Evolutionary conservation across 495 filamentous ascomycete genomes (phyloP), one percentile per base, ranked within the genome.

Genomic region (Monascus purpureus): DNA sequence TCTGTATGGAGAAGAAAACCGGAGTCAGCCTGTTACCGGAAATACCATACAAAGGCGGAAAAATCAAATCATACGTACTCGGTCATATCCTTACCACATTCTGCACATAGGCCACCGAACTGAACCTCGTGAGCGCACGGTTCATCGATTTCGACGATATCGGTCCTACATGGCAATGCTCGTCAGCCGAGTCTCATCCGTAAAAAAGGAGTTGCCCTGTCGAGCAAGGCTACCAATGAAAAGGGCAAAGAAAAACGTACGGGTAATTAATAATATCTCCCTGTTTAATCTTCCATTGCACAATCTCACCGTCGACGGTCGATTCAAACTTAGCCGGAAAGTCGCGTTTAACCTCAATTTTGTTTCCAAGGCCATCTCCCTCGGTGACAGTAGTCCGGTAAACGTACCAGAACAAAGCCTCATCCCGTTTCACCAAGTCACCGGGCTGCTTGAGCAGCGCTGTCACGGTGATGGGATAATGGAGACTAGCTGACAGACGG

Each of bases 81-180:
- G 32, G 82, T 95, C 92, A 99, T 96, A 50, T 99, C 88, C 63
- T 93, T 86, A 31, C 90, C 92, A 57, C 90, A 99, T 40, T 81
- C 70, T 20, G 72, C 81, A 57, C 90, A 99, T 26, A 99, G 67
- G 9, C 85, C 86, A 27, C 73, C 78, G 42, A 80, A 96, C 49
- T 99, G 90, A 18, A 93, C 65, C 42, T 81, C 79, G 55, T 99
- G 90, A 19, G 78, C 66, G 57, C 90, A 99, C 32, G 79, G 77
- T 60, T 99, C 90, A 42, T 93, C 80, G 33, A 96, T 79, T 35
- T 81, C 76, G 15, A 83, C 63, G 39, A 88, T 69, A 13, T 72
- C 60, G 29, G 63, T 42, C 49, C 67, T 68, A 32, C 37, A 37
- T 17, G 11, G 17, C 17, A 17, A 22, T 3, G 7, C 15, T 14